Conservation (phyloP, 176 grass and related monocot species). For the Oryza meyeriana region DNA sequence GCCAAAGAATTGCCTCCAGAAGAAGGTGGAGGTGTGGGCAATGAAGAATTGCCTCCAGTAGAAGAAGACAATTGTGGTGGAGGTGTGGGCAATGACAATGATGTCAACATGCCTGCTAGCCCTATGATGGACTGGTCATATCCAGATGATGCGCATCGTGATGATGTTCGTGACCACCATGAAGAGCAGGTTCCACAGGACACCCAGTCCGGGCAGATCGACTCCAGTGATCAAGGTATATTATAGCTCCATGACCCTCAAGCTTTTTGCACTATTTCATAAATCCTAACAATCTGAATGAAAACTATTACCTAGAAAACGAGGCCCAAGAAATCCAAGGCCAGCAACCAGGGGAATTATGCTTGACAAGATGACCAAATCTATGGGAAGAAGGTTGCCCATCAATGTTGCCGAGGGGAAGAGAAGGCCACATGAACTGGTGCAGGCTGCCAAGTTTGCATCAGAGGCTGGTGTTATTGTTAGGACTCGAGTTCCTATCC, state of each 20-base stretch:
- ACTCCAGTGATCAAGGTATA: neutral
- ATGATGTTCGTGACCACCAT: too few species aligned
- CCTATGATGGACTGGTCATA: neutral
- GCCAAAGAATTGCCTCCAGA: neutral
- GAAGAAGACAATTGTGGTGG: too few species aligned
- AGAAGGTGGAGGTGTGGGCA: neutral
- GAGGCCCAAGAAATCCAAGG: neutral
- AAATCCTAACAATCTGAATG: neutral
- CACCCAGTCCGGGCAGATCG: neutral
- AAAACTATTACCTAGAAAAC: neutral
- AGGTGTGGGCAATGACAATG: neutral
- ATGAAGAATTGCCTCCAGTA: neutral
- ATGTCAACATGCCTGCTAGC: neutral
- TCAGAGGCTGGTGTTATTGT: neutral
- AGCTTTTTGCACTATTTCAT: neutral
- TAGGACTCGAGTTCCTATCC: neutral
- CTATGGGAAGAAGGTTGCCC: neutral
- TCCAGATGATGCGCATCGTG: neutral
- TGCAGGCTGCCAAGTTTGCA: neutral
- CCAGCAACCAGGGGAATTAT: neutral
- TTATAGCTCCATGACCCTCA: neutral
- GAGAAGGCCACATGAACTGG: neutral
- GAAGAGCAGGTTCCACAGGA: neutral
- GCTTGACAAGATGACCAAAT: neutral
- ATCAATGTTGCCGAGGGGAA: neutral